Evolutionary conservation across 1,284 basidiomycete species (phyloP).

Genomic region (Heterobasidion occidentale): DNA sequence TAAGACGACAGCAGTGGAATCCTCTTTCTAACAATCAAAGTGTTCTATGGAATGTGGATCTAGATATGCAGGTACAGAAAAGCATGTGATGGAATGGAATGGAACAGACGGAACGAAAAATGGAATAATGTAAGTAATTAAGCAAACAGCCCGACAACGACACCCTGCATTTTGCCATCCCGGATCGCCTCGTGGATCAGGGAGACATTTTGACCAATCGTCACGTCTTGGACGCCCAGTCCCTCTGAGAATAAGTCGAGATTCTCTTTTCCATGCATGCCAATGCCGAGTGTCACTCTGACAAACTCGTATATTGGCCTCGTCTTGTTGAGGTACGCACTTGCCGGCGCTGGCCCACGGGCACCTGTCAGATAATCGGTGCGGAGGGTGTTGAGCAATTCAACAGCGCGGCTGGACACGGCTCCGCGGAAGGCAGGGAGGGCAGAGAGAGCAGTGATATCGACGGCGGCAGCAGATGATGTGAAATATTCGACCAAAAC

Average conservation of each 20-base stretch:
- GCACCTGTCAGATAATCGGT: constrained; percentile 45
- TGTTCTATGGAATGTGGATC: too few relatives aligned
- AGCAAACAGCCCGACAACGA: constrained; percentile 46
- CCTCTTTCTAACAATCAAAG: not conserved
- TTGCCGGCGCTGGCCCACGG: constrained; percentile 52
- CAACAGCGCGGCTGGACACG: constrained; percentile 37
- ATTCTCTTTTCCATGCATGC: constrained; percentile 73
- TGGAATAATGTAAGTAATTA: not conserved
- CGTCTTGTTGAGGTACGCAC: constrained; percentile 53
- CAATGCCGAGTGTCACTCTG: constrained; percentile 53
- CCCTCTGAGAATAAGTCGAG: constrained; percentile 44
- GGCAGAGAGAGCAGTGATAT: constrained; percentile 18
- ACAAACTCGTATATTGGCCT: constrained; percentile 66
- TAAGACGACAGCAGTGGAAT: constrained; percentile 19
- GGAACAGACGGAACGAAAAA: not conserved
- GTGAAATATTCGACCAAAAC: constrained; percentile 54
- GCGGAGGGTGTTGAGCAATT: constrained; percentile 41
- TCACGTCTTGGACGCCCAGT: constrained; percentile 49
- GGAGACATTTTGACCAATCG: constrained; percentile 59
- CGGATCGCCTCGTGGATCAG: constrained; percentile 69
- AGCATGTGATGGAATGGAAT: too few relatives aligned
- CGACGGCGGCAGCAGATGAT: constrained; percentile 19
- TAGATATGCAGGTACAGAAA: too few relatives aligned
- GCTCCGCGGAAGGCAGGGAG: constrained; percentile 44
- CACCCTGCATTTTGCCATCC: constrained; percentile 61